Conservation (phyloP, 2,329 filamentous ascomycete species). For the Penicillium fuscoglaucum region DNA sequence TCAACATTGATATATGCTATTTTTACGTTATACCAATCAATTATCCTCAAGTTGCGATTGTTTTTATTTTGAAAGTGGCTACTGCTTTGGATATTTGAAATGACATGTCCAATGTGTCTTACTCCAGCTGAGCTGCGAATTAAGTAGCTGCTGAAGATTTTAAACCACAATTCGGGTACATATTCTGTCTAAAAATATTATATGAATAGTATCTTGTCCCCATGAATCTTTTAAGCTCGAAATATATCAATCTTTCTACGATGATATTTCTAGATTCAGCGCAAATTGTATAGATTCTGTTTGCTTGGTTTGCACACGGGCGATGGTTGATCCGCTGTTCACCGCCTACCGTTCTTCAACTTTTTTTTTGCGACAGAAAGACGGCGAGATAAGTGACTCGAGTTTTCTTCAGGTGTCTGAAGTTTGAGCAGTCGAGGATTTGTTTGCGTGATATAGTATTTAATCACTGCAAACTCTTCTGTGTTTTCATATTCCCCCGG, state of each 20-base stretch:
- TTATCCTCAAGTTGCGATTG: not conserved
- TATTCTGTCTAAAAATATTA: too few species aligned
- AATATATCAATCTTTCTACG: not conserved
- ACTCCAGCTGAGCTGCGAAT: not conserved
- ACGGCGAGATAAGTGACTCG: constrained; percentile 12
- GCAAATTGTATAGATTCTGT: constrained; percentile 12
- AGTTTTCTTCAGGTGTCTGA: constrained; percentile 12
- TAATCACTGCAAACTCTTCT: not conserved
- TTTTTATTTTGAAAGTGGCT: not conserved
- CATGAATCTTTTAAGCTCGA: not conserved
- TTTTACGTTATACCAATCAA: not conserved
- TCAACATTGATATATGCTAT: not conserved
- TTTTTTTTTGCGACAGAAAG: constrained; percentile 24
- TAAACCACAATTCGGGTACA: not conserved
- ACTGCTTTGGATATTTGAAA: not conserved
- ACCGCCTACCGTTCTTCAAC: constrained; percentile 19
- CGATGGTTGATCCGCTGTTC: constrained; percentile 13
- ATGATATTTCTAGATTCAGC: not conserved
- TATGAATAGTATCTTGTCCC: not conserved
- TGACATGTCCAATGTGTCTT: not conserved
- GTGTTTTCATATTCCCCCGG: not conserved
- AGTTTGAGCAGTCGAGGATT: constrained; percentile 7
- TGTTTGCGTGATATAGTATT: not conserved
- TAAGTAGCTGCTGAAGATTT: not conserved
- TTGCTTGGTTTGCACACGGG: constrained; percentile 28